Percentiles rank a stretch among this genome's conserved stretches.
These are phyloP conservation scores for Populus hybrid DNA, from an alignment of 441 rosid genomes.

Conservation along the genomic window DNA sequence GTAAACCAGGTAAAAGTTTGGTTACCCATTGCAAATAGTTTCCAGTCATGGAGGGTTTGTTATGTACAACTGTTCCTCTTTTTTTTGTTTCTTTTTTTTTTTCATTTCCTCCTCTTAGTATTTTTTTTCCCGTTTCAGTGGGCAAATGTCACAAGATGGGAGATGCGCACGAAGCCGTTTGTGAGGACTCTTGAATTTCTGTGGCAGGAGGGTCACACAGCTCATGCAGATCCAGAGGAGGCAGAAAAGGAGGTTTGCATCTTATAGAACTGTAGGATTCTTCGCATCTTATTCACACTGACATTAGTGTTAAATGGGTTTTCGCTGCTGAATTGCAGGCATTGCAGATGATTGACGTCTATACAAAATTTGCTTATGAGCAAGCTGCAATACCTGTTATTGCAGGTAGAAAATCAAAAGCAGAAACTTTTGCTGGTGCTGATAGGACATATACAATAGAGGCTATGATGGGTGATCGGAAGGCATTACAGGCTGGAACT, in stretches of 20 bases:
- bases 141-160: constrained; percentile 98
- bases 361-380: constrained; percentile 88
- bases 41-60: neutral
- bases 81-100: neutral
- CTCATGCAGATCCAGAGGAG: constrained; percentile 81
- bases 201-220: constrained; percentile 98
- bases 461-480: constrained; percentile 97
- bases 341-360: constrained; percentile 77
- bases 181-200: constrained; percentile 93
- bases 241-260: constrained; percentile 83
- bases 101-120: neutral
- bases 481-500: constrained; percentile 90
- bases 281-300: neutral
- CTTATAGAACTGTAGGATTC: constrained; percentile 13
- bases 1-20: constrained; percentile 62
- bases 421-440: constrained; percentile 95
- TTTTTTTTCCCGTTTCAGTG: constrained; percentile 40
- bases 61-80: neutral
- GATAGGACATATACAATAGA: constrained; percentile 83
- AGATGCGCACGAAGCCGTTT: constrained; percentile 93
- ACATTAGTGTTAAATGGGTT: constrained; percentile 25
- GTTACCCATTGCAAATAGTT: constrained; percentile 4
- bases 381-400: constrained; percentile 92
- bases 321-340: constrained; percentile 59
- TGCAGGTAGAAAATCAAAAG: constrained; percentile 77